These are phyloP conservation scores for Pythium aphanidermatum DNA, from an alignment of 352 stramenopile species.

Conservation along the genomic window DNA sequence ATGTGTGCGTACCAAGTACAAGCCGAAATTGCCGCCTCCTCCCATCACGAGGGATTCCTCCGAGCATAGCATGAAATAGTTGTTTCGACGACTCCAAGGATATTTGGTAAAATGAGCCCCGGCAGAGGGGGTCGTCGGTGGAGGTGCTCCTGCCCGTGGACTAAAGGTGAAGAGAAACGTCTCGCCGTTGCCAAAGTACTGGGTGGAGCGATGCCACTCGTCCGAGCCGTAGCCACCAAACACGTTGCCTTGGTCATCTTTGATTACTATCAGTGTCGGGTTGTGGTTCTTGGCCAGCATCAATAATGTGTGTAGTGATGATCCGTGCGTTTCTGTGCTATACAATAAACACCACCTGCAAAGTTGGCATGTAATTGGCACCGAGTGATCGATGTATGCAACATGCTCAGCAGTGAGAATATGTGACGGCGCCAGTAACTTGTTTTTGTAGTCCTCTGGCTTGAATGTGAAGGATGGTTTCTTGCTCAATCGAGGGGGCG, in stretches of 20 bases:
- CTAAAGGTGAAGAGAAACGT: slow-evolving; percentile 88
- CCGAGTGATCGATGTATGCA: slow-evolving; percentile 53
- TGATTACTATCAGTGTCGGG: slow-evolving; percentile 76
- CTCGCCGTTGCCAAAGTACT: slow-evolving; percentile 88
- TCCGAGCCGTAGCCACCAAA: slow-evolving; percentile 83
- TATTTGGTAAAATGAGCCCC: slow-evolving; percentile 59
- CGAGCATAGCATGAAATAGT: slow-evolving; percentile 89
- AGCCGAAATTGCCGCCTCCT: slow-evolving; percentile 83
- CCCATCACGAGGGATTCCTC: slow-evolving; percentile 89
- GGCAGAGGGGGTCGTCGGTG: neutral
- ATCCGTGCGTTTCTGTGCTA: slow-evolving; percentile 67
- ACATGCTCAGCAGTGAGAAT: slow-evolving; percentile 73
- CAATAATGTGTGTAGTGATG: slow-evolving; percentile 69
- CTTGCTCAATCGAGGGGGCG: slow-evolving; percentile 32
- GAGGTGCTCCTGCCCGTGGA: slow-evolving; percentile 9
- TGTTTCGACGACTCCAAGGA: slow-evolving; percentile 85
- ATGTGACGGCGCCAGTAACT: slow-evolving; percentile 63
- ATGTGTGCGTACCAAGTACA: slow-evolving; percentile 85
- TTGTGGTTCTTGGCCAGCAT: slow-evolving; percentile 61
- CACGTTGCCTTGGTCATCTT: slow-evolving; percentile 64
- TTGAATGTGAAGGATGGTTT: slow-evolving; percentile 52
- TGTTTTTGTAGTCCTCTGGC: slow-evolving; percentile 61
- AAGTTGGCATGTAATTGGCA: slow-evolving; percentile 75
- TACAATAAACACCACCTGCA: slow-evolving; percentile 82
- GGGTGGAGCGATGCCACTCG: slow-evolving; percentile 66